A percentile compares a stretch with the other conserved stretches of the same genome.
Conservation (phyloP, 2,329 filamentous ascomycete species). For the Phialophora expanda region DNA sequence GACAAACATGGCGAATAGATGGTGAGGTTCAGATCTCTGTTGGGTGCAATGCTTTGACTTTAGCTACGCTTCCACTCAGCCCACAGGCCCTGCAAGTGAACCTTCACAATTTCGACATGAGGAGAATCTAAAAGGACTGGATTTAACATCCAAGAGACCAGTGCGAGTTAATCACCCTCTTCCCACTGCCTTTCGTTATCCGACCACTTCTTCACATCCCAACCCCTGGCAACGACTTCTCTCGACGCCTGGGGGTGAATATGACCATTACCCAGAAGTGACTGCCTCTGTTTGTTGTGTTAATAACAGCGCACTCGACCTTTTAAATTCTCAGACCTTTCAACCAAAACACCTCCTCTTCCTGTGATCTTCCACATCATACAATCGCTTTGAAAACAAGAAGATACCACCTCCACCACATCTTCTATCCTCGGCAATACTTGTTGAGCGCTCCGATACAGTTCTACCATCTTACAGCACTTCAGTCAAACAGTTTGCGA, state of each 20-base stretch:
- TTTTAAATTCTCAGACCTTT: background rate
- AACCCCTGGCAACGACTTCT: background rate
- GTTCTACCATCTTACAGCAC: background rate
- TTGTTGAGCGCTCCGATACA: background rate
- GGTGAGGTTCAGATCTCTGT: background rate
- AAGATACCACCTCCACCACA: background rate
- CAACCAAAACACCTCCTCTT: background rate
- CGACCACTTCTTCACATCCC: background rate
- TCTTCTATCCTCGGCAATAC: background rate
- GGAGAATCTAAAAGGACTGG: background rate
- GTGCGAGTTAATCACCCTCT: background rate
- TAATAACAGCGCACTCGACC: background rate
- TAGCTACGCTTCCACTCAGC: background rate
- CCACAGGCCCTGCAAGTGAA: background rate
- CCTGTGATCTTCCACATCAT: background rate
- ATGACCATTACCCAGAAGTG: background rate
- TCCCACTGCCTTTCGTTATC: background rate
- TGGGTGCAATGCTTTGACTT: background rate
- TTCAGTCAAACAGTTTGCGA: background rate
- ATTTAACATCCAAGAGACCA: background rate
- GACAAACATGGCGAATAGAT: background rate
- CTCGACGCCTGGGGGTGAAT: background rate
- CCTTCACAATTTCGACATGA: background rate
- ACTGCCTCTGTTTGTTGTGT: constrained; percentile 6
- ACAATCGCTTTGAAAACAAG: background rate